A percentile compares a stretch with the other conserved stretches of the same genome.
Conservation (phyloP, 257 asterid species). For the Solanum rostratum region DNA sequence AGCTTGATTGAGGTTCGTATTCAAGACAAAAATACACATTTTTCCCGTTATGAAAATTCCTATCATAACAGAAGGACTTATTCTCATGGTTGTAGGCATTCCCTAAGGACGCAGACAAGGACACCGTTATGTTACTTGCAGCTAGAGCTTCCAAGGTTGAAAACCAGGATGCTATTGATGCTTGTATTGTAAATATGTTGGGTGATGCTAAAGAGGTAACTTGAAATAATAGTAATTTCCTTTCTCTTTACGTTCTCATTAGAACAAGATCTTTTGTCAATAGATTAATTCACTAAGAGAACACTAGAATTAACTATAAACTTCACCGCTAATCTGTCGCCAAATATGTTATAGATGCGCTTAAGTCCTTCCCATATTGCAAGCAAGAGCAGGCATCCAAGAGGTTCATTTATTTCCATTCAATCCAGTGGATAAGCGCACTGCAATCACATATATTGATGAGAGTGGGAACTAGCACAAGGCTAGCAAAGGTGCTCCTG, state of each 20-base stretch:
- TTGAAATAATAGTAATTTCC: neutral
- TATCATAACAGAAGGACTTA: neutral
- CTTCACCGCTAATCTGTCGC: neutral
- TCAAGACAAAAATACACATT: neutral
- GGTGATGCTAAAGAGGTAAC: slow-evolving; percentile 46
- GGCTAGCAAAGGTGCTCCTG: slow-evolving; percentile 71
- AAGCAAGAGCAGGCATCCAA: slow-evolving; percentile 54
- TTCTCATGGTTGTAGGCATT: slow-evolving; percentile 16
- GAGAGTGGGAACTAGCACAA: slow-evolving; percentile 44
- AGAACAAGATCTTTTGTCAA: neutral
- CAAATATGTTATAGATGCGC: neutral
- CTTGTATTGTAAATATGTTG: slow-evolving; percentile 53
- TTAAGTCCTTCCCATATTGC: neutral
- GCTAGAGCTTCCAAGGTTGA: slow-evolving; percentile 71
- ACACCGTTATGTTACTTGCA: slow-evolving; percentile 27
- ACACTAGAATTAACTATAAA: too few species aligned
- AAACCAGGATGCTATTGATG: slow-evolving; percentile 72
- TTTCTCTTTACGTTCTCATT: neutral
- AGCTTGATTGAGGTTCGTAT: slow-evolving; percentile 45
- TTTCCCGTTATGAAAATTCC: neutral
- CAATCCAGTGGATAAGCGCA: slow-evolving; percentile 62
- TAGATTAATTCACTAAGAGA: too few species aligned
- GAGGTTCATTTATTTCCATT: slow-evolving; percentile 65
- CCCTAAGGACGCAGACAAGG: slow-evolving; percentile 30
- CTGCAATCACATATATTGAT: slow-evolving; percentile 54